Conservation (phyloP, 2,329 filamentous ascomycete species). For the Trichoderma koningii region DNA sequence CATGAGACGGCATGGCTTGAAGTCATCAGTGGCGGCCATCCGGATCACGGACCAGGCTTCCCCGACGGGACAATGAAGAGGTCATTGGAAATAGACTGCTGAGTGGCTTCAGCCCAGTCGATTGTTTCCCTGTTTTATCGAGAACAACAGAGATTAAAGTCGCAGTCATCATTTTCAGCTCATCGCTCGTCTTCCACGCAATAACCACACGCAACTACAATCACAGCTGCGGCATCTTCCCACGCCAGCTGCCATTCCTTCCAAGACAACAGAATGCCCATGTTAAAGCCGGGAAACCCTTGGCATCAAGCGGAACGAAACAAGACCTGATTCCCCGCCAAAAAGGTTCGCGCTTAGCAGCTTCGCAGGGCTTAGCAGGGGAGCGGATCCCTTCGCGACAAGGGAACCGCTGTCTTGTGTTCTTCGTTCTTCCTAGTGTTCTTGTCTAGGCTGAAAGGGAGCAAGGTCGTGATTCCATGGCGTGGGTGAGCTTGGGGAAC, state of each 20-base stretch:
- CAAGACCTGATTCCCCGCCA: not conserved
- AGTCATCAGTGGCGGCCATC: conserved; percentile 5
- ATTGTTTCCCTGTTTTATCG: not conserved
- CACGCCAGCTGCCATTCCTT: no score
- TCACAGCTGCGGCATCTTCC: no score
- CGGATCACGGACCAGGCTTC: not conserved
- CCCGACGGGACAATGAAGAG: not conserved
- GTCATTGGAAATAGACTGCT: conserved; percentile 12
- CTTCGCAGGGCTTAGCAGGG: conserved; percentile 4
- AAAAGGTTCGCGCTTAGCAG: not conserved
- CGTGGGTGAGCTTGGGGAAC: conserved; percentile 4
- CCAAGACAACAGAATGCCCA: no score
- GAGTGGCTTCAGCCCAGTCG: not conserved
- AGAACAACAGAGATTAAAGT: not conserved
- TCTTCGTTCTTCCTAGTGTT: not conserved
- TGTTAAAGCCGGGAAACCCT: no score
- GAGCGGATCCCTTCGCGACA: conserved; percentile 1
- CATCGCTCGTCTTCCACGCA: no score
- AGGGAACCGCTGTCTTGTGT: not conserved
- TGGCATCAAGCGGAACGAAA: not conserved
- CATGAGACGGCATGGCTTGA: not conserved
- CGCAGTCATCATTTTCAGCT: not conserved
- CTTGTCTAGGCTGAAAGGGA: conserved; percentile 4
- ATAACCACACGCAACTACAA: no score
- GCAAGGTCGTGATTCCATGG: conserved; percentile 16